Base-by-base conservation (phyloP, 495 filamentous ascomycete genomes). In the Penicillium desertorum region DNA sequence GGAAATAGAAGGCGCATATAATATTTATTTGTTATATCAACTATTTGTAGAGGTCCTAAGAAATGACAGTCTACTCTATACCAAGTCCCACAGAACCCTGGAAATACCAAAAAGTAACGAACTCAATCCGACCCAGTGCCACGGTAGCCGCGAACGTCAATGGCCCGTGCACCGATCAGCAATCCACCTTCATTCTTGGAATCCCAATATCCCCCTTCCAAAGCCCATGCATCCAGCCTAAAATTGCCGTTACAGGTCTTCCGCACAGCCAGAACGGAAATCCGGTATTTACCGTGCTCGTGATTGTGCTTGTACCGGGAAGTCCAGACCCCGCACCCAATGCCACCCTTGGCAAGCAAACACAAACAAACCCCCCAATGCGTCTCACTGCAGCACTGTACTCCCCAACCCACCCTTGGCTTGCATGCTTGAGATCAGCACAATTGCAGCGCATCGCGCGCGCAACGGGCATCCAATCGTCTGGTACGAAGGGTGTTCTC, bases 371-470 rank as follows among this genome's bases (percentile, higher is more conserved):
- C 17, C n/a, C 29, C 30, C 45, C 50, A 51, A 63, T 63, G 61
- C 61, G 54, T 50, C 58, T 58, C 25, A 50, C 61, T 19, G n/a
- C 46, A 25, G 34, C 27, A 6, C 36, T 61, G 12, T 36, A 44
- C 12, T 36, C 19, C 41, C 10, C 50, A 6, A 47, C 9, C 6
- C 25, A 36, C 11, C 45, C 60, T 20, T 73, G 74, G 68, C 77
- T 84, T 25, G 20, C 51, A 25, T 32, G 59, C 1, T 71, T 81
- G 46, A 83, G 79, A 71, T 50, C 68, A 25, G 51, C 70, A 16
- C 72, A 83, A 45, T 72, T 86, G 36, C 73, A 78, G 56, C 64
- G 70, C 48, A 63, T 83, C 49, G 83, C 83, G 11, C 76, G 75
- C 52, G 75, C 76, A 45, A 79, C 77, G 10, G 83, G 83, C 16